phyloP scores from a whole-genome alignment of 140 eudicot species.

The Bidens hawaiensis region DNA sequence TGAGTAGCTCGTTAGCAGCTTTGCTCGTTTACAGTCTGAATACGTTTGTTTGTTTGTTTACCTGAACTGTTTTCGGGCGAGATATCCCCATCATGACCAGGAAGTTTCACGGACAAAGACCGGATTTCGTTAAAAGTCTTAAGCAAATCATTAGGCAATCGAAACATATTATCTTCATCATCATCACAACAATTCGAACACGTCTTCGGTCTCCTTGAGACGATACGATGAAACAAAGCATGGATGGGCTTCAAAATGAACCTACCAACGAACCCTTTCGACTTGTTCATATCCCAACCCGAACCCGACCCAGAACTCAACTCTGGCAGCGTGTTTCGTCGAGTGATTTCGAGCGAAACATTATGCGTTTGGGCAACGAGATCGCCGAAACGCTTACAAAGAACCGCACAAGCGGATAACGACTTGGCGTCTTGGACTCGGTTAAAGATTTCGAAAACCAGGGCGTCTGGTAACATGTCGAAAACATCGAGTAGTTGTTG shows the following conservation, averaged over 20 bases:
- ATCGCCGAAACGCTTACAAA: conserved; percentile 52
- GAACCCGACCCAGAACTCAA: neutral
- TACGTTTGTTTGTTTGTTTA: neutral
- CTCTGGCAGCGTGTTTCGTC: conserved; percentile 7
- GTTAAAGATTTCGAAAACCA: conserved; percentile 43
- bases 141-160: conserved; percentile 31
- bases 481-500: conserved; percentile 36
- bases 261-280: conserved; percentile 13
- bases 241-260: conserved; percentile 32
- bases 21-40: no score
- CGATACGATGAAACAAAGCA: neutral
- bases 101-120: conserved; percentile 35
- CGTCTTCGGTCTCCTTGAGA: conserved; percentile 2
- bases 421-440: conserved; percentile 49
- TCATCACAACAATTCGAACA: conserved; percentile 20
- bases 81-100: conserved; percentile 36
- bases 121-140: conserved; percentile 38
- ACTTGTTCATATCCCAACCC: conserved; percentile 4
- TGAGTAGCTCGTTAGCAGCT: no score
- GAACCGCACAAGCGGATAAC: conserved; percentile 35
- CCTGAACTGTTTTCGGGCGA: conserved; percentile 23
- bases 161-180: conserved; percentile 8
- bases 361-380: conserved; percentile 31
- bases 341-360: conserved; percentile 38
- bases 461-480: conserved; percentile 57